phyloP scores from a whole-genome alignment of 2,329 filamentous ascomycete genomes.

The Arachnomyces sp. region DNA sequence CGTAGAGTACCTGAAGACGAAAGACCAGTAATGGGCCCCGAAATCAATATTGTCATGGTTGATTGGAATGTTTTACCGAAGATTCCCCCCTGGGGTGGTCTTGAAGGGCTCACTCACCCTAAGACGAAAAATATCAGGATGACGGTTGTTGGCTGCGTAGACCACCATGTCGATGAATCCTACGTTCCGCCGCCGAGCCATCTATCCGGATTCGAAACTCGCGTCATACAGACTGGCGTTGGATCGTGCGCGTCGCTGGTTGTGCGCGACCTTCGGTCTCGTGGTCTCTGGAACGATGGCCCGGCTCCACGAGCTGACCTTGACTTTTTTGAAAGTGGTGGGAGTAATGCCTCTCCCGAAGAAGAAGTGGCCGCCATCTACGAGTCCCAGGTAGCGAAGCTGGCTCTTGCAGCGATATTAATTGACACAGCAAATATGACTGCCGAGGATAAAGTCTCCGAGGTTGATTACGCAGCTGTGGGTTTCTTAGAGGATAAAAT shows the following conservation, averaged over 20 bases:
- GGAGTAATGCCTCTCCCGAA: constrained; percentile 13
- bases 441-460: constrained; percentile 36
- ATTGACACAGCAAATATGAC: constrained; percentile 39
- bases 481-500: constrained; percentile 47
- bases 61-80: constrained; percentile 39
- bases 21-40: too few relatives aligned
- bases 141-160: constrained; percentile 47
- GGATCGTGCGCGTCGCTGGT: constrained; percentile 55
- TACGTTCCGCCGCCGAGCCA: constrained; percentile 35
- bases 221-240: constrained; percentile 44
- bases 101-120: constrained; percentile 37
- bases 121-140: constrained; percentile 18
- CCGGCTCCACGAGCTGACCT: constrained; percentile 21
- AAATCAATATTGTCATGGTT: constrained; percentile 32
- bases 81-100: constrained; percentile 26
- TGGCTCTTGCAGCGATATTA: constrained; percentile 35
- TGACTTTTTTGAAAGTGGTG: constrained; percentile 4
- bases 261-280: constrained; percentile 42
- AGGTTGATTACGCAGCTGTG: constrained; percentile 43
- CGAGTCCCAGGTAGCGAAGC: constrained; percentile 27
- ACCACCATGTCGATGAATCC: constrained; percentile 55
- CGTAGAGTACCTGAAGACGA: too few relatives aligned
- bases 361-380: constrained; percentile 22
- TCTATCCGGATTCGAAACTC: constrained; percentile 34
- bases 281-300: constrained; percentile 30